Percentiles rank a stretch among this genome's conserved stretches.
phyloP scores from a whole-genome alignment of 2,329 filamentous ascomycete species.

The Didymellaceae sp. region DNA sequence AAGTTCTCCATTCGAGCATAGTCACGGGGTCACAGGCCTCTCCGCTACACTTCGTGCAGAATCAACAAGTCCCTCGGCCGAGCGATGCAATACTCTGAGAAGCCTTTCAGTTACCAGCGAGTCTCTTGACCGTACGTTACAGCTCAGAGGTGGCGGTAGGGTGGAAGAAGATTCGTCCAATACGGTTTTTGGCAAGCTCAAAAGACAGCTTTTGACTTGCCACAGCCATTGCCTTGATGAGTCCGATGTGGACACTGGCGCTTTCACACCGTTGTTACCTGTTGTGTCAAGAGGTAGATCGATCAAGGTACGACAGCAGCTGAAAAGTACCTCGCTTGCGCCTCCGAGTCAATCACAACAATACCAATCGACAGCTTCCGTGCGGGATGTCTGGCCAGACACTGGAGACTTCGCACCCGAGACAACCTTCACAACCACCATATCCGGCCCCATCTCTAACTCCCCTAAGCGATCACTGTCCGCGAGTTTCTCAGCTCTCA shows the following conservation, averaged over 20 bases:
- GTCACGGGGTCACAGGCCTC: slow-evolving; percentile 26
- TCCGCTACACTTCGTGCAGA: slow-evolving; percentile 23
- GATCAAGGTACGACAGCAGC: background rate
- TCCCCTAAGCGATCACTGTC: background rate
- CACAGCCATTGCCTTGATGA: slow-evolving; percentile 2
- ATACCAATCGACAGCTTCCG: background rate
- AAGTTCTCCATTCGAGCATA: slow-evolving; percentile 32
- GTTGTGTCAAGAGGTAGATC: slow-evolving; percentile 2
- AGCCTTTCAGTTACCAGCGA: no score
- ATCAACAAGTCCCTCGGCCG: slow-evolving; percentile 18
- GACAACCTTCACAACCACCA: background rate
- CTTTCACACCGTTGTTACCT: slow-evolving; percentile 1
- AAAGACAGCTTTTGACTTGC: slow-evolving; percentile 7
- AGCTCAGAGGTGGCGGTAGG: slow-evolving; percentile 5
- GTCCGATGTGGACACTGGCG: slow-evolving; percentile 5
- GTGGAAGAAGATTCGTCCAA: background rate
- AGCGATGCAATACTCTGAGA: background rate
- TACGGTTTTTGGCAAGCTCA: slow-evolving; percentile 5
- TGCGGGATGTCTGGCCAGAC: no score
- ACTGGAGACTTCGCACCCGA: background rate
- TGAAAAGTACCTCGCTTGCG: background rate
- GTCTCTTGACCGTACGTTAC: background rate
- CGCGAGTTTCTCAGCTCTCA: background rate
- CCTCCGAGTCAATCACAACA: background rate
- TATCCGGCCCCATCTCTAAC: background rate